Base-by-base conservation (phyloP, 768 basidiomycete species). In the Rhizopogon rudus region DNA sequence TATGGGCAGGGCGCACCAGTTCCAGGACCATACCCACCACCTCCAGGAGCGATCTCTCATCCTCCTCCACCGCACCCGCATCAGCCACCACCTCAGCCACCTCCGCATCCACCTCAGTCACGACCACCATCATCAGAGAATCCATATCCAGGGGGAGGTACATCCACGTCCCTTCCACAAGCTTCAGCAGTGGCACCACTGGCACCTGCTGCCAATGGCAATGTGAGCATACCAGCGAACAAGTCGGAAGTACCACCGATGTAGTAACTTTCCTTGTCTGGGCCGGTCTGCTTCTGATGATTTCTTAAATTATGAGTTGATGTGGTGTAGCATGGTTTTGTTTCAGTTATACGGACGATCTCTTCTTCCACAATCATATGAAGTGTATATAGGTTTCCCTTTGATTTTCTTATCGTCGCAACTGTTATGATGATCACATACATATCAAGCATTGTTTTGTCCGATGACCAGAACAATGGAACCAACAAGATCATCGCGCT, bases 71-170 rank as follows among this genome's bases (percentile, higher is more conserved):
- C 66, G 28, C 68, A 65, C 49, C 66, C 61, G 44, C 61, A 58
- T 42, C 72, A 66, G 13, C 71, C 72, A 5, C 70, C 75, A 5
- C 70, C 75, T 41, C 72, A 71, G 35, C 35, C 35, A 17, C 56
- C 51, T 8, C 67, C 68, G 10, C 74, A 63, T 35, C 64, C 61
- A n/a, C 69, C 66, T 22, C 73, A 71, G 49, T 81, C 84, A 16
- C 81, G 84, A 44, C 83, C 84, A 16, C 75, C 77, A 37, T 84
- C 87, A 3, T 83, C 86, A 2, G 83, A 86, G 70, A 83, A 83
- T 65, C 60, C 73, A 40, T 81, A 77, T 64, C 68, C 81, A 5
- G 72, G 81, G 31, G 70, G 71, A 16, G 66, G 68, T 28, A 73
- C 73, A 31, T 67, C 72, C 58, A 57, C 62, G 29, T 60, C 63